Conservation (phyloP, 1,284 basidiomycete species). For the Boletus mariae region DNA sequence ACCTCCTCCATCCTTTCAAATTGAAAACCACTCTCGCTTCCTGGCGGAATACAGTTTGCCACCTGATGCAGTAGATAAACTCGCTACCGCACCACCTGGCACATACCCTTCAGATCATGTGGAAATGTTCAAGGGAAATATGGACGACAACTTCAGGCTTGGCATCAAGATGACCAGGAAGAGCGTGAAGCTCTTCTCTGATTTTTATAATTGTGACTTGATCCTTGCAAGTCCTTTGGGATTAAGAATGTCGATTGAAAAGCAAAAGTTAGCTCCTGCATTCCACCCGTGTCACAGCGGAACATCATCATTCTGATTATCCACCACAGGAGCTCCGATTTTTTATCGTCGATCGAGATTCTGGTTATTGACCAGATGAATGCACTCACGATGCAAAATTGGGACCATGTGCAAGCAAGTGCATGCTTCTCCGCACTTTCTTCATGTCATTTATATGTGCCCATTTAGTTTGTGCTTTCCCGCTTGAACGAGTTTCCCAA, state of each 20-base stretch:
- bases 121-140: slow-evolving; percentile 94
- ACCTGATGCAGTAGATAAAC: slow-evolving; percentile 76
- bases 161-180: slow-evolving; percentile 93
- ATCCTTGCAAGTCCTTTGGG: slow-evolving; percentile 94
- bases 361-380: slow-evolving; percentile 94
- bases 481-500: slow-evolving; percentile 88
- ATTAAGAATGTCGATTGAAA: slow-evolving; percentile 88
- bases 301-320: slow-evolving; percentile 3
- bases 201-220: slow-evolving; percentile 89
- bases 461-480: slow-evolving; percentile 74
- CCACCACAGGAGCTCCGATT: slow-evolving; percentile 69
- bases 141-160: slow-evolving; percentile 93
- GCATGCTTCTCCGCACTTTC: background rate
- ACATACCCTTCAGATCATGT: slow-evolving; percentile 88
- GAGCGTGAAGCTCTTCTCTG: slow-evolving; percentile 82
- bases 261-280: slow-evolving; percentile 67
- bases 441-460: slow-evolving; percentile 1
- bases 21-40: slow-evolving; percentile 87
- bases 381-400: slow-evolving; percentile 96
- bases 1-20: slow-evolving; percentile 67
- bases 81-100: slow-evolving; percentile 67
- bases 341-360: slow-evolving; percentile 91
- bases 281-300: background rate
- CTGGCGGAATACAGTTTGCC: slow-evolving; percentile 81
- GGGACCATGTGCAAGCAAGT: slow-evolving; percentile 90